Percentiles rank a stretch among this genome's conserved stretches.
Evolutionary conservation across 345 rosid genomes (phyloP).

Genomic region (Salix koriyanagi): DNA sequence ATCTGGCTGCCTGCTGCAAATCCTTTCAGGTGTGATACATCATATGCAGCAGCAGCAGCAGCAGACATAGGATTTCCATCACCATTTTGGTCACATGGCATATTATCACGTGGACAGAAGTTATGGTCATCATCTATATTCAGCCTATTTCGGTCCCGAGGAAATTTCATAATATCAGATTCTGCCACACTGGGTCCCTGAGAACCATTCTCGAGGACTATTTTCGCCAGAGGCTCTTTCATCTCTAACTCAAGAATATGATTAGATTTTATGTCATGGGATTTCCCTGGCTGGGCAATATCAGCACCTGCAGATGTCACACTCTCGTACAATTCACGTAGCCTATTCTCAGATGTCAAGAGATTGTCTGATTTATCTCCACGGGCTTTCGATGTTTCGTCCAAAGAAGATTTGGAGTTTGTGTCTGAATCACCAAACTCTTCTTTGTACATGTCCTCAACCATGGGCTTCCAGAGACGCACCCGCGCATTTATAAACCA

Average conservation of each 20-base stretch:
- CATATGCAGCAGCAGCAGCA: slow-evolving; percentile 22
- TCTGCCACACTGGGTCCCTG: neutral
- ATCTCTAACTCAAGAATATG: slow-evolving; percentile 7
- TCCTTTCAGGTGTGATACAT: slow-evolving; percentile 42
- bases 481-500: slow-evolving; percentile 96
- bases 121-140: neutral
- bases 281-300: slow-evolving; percentile 11
- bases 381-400: slow-evolving; percentile 38
- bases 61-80: slow-evolving; percentile 32
- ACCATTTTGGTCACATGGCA: slow-evolving; percentile 4
- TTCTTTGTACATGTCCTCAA: slow-evolving; percentile 88
- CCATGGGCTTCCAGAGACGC: slow-evolving; percentile 99
- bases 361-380: slow-evolving; percentile 25
- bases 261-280: slow-evolving; percentile 25
- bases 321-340: slow-evolving; percentile 41
- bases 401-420: slow-evolving; percentile 55
- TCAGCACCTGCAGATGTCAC: slow-evolving; percentile 28
- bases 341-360: slow-evolving; percentile 17
- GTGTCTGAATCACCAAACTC: slow-evolving; percentile 65
- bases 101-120: slow-evolving; percentile 1
- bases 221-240: neutral
- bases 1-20: slow-evolving; percentile 47
- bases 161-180: neutral
- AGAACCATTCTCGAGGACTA: neutral
- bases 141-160: neutral